phyloP scores from a whole-genome alignment of 352 stramenopile genomes.

The Globisporangium perplexum region DNA sequence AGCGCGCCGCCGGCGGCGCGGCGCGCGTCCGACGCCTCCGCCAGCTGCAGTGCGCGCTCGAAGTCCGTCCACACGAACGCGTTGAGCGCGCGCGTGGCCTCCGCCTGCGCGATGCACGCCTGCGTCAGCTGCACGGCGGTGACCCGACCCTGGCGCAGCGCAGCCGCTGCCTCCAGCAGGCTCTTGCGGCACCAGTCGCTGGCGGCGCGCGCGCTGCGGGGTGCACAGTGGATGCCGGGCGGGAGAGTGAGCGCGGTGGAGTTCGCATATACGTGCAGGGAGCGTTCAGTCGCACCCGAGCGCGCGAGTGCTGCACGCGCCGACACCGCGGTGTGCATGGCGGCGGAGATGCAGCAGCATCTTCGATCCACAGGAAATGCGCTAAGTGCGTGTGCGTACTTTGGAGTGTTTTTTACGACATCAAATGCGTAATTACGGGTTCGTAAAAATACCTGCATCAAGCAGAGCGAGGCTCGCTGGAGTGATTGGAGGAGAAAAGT shows the following conservation, averaged over 20 bases:
- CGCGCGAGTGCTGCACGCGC: background rate
- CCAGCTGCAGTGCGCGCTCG: conserved; percentile 57
- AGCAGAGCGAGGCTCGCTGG: conserved; percentile 19
- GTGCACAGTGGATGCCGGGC: background rate
- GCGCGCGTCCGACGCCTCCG: conserved; percentile 74
- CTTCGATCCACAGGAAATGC: background rate
- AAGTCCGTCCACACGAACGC: conserved; percentile 80
- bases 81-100: conserved; percentile 62
- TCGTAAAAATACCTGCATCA: background rate
- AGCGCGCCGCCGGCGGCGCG: conserved; percentile 30
- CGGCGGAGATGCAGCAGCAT: conserved; percentile 2
- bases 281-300: background rate
- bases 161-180: conserved; percentile 43
- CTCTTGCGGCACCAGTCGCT: conserved; percentile 65
- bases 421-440: conserved; percentile 13
- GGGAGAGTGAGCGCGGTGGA: background rate
- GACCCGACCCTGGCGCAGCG: conserved; percentile 38
- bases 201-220: conserved; percentile 9
- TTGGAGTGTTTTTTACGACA: background rate
- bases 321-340: background rate
- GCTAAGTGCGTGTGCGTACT: background rate
- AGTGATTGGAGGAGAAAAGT: conserved; percentile 77
- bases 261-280: background rate
- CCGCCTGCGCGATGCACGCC: conserved; percentile 69
- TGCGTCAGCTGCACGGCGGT: conserved; percentile 60